Percentiles rank a stretch among this genome's conserved stretches.
Conservation (phyloP, 441 rosid species). For the Capsella rubella region DNA sequence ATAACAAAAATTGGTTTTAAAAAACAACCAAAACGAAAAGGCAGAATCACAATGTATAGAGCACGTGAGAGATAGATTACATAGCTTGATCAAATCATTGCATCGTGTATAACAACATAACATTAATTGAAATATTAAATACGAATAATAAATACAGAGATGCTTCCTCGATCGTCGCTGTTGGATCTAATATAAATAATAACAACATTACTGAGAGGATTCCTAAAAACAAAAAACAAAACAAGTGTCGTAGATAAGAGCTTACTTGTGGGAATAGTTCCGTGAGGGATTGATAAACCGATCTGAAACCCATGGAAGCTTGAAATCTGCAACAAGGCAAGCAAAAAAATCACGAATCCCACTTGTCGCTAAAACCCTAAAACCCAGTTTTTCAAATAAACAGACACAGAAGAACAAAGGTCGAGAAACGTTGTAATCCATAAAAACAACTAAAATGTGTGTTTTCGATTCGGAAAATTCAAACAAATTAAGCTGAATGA, state of each 20-base stretch:
- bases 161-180: slow-evolving; percentile 1
- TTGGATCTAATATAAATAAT: not conserved
- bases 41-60: not conserved
- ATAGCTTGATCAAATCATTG: slow-evolving; percentile 3
- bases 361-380: not conserved
- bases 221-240: not conserved
- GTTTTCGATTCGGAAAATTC: not conserved
- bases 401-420: not conserved
- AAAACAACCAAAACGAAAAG: not conserved
- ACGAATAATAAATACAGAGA: not conserved
- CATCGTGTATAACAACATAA: not conserved
- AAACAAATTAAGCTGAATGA: not conserved
- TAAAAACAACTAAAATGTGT: not conserved
- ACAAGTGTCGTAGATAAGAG: not conserved
- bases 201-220: not conserved
- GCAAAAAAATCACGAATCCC: slow-evolving; percentile 4
- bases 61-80: not conserved
- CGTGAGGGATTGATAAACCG: slow-evolving; percentile 13
- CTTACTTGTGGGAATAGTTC: slow-evolving; percentile 11
- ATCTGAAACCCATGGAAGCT: slow-evolving; percentile 7
- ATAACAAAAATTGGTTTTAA: not conserved
- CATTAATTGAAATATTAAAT: slow-evolving; percentile 1
- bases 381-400: not conserved
- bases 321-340: not conserved
- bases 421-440: not conserved